Evolutionary conservation across 2,329 filamentous ascomycete genomes (phyloP).

Genomic region (Tolypocladium amazonense): DNA sequence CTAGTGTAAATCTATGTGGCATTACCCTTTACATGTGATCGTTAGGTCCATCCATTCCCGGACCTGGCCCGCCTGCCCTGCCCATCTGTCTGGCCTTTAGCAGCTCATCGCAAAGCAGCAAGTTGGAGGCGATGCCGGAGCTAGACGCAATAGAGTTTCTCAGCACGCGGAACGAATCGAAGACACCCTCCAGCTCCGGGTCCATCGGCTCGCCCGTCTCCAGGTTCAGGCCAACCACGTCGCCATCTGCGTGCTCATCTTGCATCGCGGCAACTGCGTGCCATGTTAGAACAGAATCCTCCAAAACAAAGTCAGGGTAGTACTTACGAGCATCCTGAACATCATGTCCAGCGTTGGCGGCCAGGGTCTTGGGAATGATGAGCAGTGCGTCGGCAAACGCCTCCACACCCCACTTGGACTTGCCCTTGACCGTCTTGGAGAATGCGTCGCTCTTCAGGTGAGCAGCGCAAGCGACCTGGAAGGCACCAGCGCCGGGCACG

Average conservation of each 20-base stretch:
- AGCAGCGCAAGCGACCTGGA: conserved; percentile 85
- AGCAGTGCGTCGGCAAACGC: conserved; percentile 93
- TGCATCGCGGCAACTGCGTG: conserved; percentile 68
- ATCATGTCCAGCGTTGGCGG: conserved; percentile 91
- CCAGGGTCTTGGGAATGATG: conserved; percentile 93
- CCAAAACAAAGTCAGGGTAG: not conserved
- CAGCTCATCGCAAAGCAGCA: conserved; percentile 92
- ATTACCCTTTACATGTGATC: conserved; percentile 35
- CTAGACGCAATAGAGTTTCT: conserved; percentile 90
- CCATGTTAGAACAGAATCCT: conserved; percentile 5
- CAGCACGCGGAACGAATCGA: conserved; percentile 90
- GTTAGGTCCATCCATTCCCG: conserved; percentile 52
- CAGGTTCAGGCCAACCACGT: conserved; percentile 77
- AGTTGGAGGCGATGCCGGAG: conserved; percentile 88
- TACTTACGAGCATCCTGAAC: conserved; percentile 86
- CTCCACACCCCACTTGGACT: conserved; percentile 90
- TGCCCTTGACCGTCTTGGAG: conserved; percentile 86
- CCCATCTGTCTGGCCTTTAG: conserved; percentile 97
- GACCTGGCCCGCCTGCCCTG: conserved; percentile 49
- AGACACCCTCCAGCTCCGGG: conserved; percentile 82
- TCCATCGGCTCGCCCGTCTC: conserved; percentile 90
- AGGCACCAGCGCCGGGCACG: conserved; percentile 87
- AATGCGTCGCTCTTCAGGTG: conserved; percentile 84
- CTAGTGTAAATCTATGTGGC: conserved; percentile 23
- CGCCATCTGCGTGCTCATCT: conserved; percentile 76